Evolutionary conservation across 176 grass and related monocot species (phyloP).

Genomic region (Thalia dealbata): DNA sequence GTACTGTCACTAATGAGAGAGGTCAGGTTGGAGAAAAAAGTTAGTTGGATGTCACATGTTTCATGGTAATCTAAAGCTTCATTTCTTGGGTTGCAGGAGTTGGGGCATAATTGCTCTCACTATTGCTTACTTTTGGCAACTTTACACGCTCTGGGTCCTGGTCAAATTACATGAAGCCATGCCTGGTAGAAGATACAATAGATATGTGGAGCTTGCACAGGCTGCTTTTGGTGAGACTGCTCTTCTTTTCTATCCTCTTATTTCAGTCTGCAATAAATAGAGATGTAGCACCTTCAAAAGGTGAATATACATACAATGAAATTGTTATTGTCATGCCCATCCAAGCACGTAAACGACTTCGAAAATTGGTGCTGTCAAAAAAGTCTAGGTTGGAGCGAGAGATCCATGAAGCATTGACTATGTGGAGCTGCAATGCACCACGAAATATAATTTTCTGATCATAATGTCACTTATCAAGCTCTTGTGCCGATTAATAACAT

Average conservation of each 20-base stretch:
- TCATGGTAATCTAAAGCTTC: conserved; percentile 9
- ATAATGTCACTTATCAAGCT: too few species aligned
- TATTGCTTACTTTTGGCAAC: conserved; percentile 93
- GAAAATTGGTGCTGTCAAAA: too few species aligned
- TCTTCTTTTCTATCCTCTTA: not conserved
- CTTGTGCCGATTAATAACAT: too few species aligned
- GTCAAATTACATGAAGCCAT: conserved; percentile 97
- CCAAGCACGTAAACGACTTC: too few species aligned
- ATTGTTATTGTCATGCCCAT: too few species aligned
- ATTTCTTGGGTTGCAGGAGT: conserved; percentile 52
- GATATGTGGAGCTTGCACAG: conserved; percentile 95
- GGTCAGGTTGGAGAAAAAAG: not conserved
- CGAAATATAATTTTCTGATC: too few species aligned
- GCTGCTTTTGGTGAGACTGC: conserved; percentile 84
- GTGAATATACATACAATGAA: too few species aligned
- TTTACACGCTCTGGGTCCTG: conserved; percentile 88
- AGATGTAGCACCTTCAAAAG: too few species aligned
- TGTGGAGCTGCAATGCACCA: too few species aligned
- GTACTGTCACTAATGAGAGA: not conserved
- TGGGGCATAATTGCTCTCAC: conserved; percentile 90
- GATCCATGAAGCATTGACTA: too few species aligned
- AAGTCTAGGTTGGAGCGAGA: too few species aligned
- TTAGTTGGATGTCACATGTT: not conserved
- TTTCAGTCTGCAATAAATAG: not conserved
- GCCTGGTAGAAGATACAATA: conserved; percentile 88